Base-by-base conservation (phyloP, 1,284 basidiomycete genomes). In the Papiliotrema laurentii region DNA sequence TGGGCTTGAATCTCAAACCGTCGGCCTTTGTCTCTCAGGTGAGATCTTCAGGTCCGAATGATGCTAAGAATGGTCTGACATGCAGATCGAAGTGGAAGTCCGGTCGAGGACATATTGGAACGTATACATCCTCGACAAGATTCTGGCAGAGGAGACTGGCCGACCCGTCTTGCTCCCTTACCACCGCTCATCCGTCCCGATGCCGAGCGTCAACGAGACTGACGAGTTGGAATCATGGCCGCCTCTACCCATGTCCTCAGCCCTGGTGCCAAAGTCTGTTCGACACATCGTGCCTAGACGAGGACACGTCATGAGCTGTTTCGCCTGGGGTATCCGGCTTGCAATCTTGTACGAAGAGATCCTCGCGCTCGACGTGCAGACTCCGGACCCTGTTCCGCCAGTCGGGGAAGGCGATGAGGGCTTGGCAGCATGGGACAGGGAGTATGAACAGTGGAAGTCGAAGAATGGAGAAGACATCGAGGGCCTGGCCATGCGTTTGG, bases 81-180 rank as follows among this genome's bases (percentile, higher is more conserved):
- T 33, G 19, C 27, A 58, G 58, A 55, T 59, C 18, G 61, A 74
- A 35, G 50, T 62, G 26, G 67, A 74, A 45, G 67, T 68, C 13
- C 61, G 74, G 5, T 67, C 70, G 13, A 59, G 75, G 6, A 66
- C 74, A 38, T 75, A 69, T 43, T 75, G 74, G 72, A 70, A 70
- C 54, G 67, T 66, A 39, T 76, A 75, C 49, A 66, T 76, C 27
- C 54, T 76, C 22, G 73, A 75, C 59, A 75, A 75, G 58, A 60
- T 69, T 18, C 55, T 76, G 4, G 64, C 66, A 13, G 69, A 75
- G 53, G 75, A 77, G 55, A 76, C 75, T 38, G 75, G 75, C 6
- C 66, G 74, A 7, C 68, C 73, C 0, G 66, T 64, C 41, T 59
- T 74, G 5, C 59, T 77, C 21, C 64, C 69, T 0, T 73, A 70